Conservation (phyloP, 257 asterid genomes). For the Rauvolfia tetraphylla region DNA sequence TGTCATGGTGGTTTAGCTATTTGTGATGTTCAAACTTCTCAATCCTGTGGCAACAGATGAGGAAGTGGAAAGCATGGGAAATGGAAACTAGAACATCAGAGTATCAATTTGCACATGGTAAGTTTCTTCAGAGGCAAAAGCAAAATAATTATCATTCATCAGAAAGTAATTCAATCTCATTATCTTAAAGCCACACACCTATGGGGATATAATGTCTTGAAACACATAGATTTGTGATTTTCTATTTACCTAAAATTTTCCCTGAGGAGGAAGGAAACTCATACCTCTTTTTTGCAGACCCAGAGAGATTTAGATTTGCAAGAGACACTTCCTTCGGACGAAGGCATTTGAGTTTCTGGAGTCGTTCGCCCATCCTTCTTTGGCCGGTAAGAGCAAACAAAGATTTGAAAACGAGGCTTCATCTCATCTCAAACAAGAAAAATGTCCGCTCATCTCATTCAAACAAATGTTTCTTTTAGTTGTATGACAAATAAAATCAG, state of each 20-base stretch:
- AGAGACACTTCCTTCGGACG: conserved; percentile 61
- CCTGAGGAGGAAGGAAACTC: background rate
- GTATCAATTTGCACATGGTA: conserved; percentile 59
- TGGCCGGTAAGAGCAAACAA: conserved; percentile 35
- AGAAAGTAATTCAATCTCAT: background rate
- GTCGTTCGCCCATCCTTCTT: conserved; percentile 39
- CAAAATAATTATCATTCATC: background rate
- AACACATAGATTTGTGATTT: background rate
- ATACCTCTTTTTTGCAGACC: conserved; percentile 32
- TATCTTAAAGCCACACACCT: background rate
- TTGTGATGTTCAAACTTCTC: background rate
- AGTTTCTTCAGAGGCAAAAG: background rate
- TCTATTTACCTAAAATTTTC: background rate
- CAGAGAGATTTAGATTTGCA: conserved; percentile 54
- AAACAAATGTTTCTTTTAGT: background rate
- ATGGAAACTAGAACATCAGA: conserved; percentile 62
- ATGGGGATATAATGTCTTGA: background rate
- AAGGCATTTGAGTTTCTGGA: conserved; percentile 60
- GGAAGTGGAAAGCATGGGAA: conserved; percentile 79
- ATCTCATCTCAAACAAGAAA: background rate
- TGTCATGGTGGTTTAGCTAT: background rate
- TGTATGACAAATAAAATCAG: background rate
- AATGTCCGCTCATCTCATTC: too few species aligned
- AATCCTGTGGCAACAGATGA: conserved; percentile 44
- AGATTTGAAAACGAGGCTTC: background rate